phyloP scores from a whole-genome alignment of 164 flowering plant genomes.

The Magnolia sinica region DNA sequence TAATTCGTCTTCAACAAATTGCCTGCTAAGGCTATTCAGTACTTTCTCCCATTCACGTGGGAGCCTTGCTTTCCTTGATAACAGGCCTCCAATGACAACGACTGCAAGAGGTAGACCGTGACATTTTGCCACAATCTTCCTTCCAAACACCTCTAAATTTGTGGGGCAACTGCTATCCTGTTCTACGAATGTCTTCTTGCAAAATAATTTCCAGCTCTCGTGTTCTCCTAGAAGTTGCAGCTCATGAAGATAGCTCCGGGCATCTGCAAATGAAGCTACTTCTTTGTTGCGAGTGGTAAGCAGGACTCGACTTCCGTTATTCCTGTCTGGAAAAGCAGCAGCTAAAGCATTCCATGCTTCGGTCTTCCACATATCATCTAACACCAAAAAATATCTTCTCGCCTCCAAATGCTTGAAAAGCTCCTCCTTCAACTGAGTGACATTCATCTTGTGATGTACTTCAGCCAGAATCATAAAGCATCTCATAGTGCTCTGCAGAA shows the following conservation, averaged over 20 bases:
- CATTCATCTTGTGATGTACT: neutral
- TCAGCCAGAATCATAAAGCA: neutral
- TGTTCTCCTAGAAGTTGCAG: neutral
- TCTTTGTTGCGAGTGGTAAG: slow-evolving; percentile 6
- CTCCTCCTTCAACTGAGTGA: neutral
- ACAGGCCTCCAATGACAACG: slow-evolving; percentile 4
- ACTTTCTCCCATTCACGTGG: neutral
- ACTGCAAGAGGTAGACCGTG: slow-evolving; percentile 3
- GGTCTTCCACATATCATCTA: slow-evolving; percentile 6
- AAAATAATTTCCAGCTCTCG: slow-evolving; percentile 5
- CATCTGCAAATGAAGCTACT: neutral
- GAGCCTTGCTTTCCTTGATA: neutral
- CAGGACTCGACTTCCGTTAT: neutral
- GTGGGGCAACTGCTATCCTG: neutral
- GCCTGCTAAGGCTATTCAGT: neutral
- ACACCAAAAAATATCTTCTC: neutral
- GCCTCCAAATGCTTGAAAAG: neutral
- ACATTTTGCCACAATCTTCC: slow-evolving; percentile 3
- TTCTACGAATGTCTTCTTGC: neutral
- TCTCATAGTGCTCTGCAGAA: neutral
- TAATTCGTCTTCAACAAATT: neutral
- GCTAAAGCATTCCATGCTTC: neutral
- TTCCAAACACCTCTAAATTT: neutral
- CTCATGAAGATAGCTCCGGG: neutral
- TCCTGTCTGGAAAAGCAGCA: neutral